Evolutionary conservation across 1,284 basidiomycete species (phyloP).

Genomic region (Agaricales sp.): DNA sequence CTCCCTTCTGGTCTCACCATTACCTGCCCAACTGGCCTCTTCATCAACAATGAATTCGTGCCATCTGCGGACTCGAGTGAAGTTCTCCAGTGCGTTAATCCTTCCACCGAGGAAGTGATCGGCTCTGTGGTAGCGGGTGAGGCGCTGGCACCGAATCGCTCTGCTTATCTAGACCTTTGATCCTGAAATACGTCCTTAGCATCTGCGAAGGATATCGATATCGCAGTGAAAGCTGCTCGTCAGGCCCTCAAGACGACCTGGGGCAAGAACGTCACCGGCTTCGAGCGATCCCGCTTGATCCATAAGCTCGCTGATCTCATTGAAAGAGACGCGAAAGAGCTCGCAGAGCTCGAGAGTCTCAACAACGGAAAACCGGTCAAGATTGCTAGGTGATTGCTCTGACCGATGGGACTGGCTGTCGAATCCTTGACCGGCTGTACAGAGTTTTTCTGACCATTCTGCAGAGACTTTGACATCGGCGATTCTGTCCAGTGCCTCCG

Average conservation of each 20-base stretch:
- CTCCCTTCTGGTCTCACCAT: constrained; percentile 31
- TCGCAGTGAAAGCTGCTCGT: constrained; percentile 77
- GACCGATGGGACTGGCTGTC: not conserved
- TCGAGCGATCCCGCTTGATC: constrained; percentile 71
- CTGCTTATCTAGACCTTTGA: not conserved
- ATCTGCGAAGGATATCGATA: constrained; percentile 70
- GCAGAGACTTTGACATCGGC: constrained; percentile 76
- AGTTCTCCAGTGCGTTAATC: constrained; percentile 58
- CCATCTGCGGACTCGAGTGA: constrained; percentile 52
- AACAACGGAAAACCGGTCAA: constrained; percentile 83
- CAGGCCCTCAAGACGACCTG: constrained; percentile 81
- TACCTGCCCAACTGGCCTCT: constrained; percentile 70
- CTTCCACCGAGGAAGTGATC: constrained; percentile 64
- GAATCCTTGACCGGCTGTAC: not conserved
- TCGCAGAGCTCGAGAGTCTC: constrained; percentile 71
- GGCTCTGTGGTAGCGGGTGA: constrained; percentile 60
- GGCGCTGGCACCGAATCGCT: too few species aligned
- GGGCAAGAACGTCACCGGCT: constrained; percentile 81
- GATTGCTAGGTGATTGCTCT: constrained; percentile 45
- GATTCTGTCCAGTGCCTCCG: constrained; percentile 75
- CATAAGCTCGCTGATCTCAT: constrained; percentile 89
- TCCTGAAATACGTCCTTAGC: constrained; percentile 29
- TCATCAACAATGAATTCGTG: constrained; percentile 87
- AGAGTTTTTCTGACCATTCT: constrained; percentile 5
- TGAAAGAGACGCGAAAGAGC: constrained; percentile 70